These are phyloP conservation scores for Brachypodium distachyon DNA, from an alignment of 202 grass and related monocot species.

Conservation along the genomic window DNA sequence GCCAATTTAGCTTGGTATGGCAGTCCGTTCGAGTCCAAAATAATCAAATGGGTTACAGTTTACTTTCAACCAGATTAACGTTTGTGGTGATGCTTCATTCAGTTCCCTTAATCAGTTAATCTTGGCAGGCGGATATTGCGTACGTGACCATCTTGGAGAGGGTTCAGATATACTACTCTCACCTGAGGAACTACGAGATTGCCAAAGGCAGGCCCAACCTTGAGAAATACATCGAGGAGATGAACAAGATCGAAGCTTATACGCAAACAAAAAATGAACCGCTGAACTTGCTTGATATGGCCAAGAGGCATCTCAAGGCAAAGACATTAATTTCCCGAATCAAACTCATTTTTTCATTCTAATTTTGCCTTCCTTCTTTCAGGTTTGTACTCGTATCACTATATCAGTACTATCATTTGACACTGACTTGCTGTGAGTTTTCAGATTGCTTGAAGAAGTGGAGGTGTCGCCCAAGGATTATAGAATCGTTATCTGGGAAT, in stretches of 20 bases:
- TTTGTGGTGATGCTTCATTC: background rate
- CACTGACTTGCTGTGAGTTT: background rate
- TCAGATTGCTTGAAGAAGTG: conserved; percentile 24
- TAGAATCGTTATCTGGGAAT: background rate
- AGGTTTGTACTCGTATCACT: too few relatives aligned
- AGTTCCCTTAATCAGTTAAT: background rate
- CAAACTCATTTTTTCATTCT: too few relatives aligned
- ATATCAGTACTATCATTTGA: background rate
- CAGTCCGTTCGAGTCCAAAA: background rate
- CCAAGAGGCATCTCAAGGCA: conserved; percentile 45
- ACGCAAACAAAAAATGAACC: conserved; percentile 35
- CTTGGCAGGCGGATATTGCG: conserved; percentile 59
- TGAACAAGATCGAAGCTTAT: conserved; percentile 68
- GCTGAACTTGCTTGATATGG: conserved; percentile 30
- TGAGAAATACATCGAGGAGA: conserved; percentile 47
- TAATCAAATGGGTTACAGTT: background rate
- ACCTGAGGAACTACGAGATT: conserved; percentile 62
- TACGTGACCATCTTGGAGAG: conserved; percentile 68
- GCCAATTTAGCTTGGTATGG: conserved; percentile 49
- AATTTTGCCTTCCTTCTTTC: background rate
- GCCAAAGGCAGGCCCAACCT: conserved; percentile 52
- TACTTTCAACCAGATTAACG: background rate
- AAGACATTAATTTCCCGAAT: background rate
- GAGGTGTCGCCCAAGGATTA: background rate
- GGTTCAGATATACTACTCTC: conserved; percentile 43